phyloP scores from a whole-genome alignment of 306 rosid species.

The Citrullus mucosospermus region DNA sequence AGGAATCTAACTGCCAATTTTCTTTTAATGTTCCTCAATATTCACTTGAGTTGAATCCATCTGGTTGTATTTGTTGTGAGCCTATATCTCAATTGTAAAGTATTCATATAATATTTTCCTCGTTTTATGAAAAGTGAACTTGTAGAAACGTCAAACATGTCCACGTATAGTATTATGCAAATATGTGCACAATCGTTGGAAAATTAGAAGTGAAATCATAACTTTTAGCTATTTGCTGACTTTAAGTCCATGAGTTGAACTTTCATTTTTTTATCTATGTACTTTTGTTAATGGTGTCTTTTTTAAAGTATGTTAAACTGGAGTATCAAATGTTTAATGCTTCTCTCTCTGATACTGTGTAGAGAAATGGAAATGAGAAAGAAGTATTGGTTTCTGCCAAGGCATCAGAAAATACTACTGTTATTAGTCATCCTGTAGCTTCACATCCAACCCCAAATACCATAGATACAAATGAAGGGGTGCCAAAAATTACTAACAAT shows the following conservation, averaged over 20 bases:
- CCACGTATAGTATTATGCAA: not conserved
- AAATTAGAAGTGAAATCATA: not conserved
- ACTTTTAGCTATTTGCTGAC: not conserved
- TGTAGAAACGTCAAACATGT: not conserved
- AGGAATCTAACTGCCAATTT: not conserved
- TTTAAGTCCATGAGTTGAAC: not conserved
- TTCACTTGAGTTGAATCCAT: not conserved
- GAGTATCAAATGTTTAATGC: not conserved
- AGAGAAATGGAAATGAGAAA: conserved; percentile 52
- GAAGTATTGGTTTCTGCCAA: conserved; percentile 49
- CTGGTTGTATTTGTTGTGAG: not conserved
- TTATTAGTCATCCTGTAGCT: conserved; percentile 33
- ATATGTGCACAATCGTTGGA: not conserved
- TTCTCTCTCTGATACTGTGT: conserved; percentile 11
- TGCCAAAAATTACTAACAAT: conserved; percentile 33
- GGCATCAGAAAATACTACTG: conserved; percentile 39
- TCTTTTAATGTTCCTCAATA: not conserved
- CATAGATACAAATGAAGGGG: conserved; percentile 26
- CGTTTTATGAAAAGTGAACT: not conserved
- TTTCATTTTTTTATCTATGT: not conserved
- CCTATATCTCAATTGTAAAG: not conserved
- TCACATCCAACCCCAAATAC: conserved; percentile 18
- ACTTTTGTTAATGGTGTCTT: not conserved
- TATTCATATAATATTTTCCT: not conserved
- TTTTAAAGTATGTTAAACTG: not conserved